Evolutionary conservation across 805 yeast genomes (phyloP).

Genomic region (Cyberlindnera bimundalis): DNA sequence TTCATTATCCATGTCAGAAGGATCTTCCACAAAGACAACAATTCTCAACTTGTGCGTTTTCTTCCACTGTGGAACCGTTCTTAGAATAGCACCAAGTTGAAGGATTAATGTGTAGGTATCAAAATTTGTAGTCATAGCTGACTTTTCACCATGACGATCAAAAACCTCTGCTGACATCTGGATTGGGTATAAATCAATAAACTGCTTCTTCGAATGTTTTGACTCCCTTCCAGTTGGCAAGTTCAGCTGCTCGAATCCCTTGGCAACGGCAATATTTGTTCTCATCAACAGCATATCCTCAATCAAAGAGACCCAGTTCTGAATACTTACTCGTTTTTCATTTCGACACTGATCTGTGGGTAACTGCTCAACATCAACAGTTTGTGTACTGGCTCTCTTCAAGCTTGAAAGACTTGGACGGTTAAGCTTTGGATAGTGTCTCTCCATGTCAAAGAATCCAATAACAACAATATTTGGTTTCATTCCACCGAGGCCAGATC

Average conservation of each 20-base stretch:
- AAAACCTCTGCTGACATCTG: conserved; percentile 88
- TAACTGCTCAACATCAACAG: conserved; percentile 39
- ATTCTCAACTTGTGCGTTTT: conserved; percentile 70
- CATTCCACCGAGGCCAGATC: conserved; percentile 99
- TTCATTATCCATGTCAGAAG: conserved; percentile 70
- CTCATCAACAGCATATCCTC: conserved; percentile 88
- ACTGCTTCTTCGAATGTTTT: conserved; percentile 38
- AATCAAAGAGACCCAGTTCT: conserved; percentile 87
- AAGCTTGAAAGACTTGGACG: conserved; percentile 1
- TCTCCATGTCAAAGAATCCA: conserved; percentile 74
- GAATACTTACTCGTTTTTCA: conserved; percentile 64
- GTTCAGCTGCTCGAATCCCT: conserved; percentile 67
- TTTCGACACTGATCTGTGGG: conserved; percentile 80
- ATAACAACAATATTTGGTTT: conserved; percentile 90
- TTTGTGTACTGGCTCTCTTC: conserved; percentile 15
- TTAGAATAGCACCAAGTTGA: conserved; percentile 88
- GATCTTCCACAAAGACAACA: conserved; percentile 83
- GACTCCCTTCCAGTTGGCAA: conserved; percentile 51
- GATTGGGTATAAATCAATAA: conserved; percentile 90
- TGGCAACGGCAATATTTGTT: conserved; percentile 91
- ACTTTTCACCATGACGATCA: conserved; percentile 58
- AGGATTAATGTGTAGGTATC: conserved; percentile 93
- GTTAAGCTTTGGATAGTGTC: conserved; percentile 23
- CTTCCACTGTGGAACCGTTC: conserved; percentile 94
- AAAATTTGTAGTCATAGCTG: conserved; percentile 80